phyloP scores from a whole-genome alignment of 805 yeast genomes.

The Danielia oregonensis region DNA sequence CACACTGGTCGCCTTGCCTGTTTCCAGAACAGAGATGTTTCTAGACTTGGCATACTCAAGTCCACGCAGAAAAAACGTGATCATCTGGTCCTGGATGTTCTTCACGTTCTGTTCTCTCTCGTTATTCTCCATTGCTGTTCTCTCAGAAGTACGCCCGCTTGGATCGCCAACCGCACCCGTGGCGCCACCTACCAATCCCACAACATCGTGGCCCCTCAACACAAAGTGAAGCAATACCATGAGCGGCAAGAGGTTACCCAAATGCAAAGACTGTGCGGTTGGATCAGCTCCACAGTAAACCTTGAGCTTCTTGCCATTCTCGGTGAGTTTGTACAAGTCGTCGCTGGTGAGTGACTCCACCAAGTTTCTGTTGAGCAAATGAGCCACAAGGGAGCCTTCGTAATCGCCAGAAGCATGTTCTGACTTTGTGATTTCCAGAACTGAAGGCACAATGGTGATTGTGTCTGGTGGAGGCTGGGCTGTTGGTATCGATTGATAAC shows the following conservation, averaged over 20 bases:
- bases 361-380: slow-evolving; percentile 32
- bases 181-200: slow-evolving; percentile 88
- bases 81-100: slow-evolving; percentile 60
- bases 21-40: slow-evolving; percentile 25
- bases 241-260: slow-evolving; percentile 87
- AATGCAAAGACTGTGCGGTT: slow-evolving; percentile 81
- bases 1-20: slow-evolving; percentile 41
- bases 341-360: slow-evolving; percentile 39
- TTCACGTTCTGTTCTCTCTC: slow-evolving; percentile 54
- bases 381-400: slow-evolving; percentile 30
- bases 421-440: slow-evolving; percentile 22
- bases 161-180: slow-evolving; percentile 98
- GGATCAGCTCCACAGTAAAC: slow-evolving; percentile 97
- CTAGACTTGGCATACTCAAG: slow-evolving; percentile 56
- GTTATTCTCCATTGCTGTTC: slow-evolving; percentile 53
- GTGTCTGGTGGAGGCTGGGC: slow-evolving; percentile 25
- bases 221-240: slow-evolving; percentile 81
- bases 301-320: slow-evolving; percentile 38
- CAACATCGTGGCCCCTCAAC: slow-evolving; percentile 79
- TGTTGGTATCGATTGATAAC: slow-evolving; percentile 7
- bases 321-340: slow-evolving; percentile 31
- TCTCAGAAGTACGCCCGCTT: slow-evolving; percentile 80
- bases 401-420: slow-evolving; percentile 21
- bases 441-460: slow-evolving; percentile 37
- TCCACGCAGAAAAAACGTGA: slow-evolving; percentile 58